Percentiles rank a stretch among this genome's conserved stretches.
phyloP scores from a whole-genome alignment of 2,329 filamentous ascomycete species.

The Akanthomyces dipterigenus region DNA sequence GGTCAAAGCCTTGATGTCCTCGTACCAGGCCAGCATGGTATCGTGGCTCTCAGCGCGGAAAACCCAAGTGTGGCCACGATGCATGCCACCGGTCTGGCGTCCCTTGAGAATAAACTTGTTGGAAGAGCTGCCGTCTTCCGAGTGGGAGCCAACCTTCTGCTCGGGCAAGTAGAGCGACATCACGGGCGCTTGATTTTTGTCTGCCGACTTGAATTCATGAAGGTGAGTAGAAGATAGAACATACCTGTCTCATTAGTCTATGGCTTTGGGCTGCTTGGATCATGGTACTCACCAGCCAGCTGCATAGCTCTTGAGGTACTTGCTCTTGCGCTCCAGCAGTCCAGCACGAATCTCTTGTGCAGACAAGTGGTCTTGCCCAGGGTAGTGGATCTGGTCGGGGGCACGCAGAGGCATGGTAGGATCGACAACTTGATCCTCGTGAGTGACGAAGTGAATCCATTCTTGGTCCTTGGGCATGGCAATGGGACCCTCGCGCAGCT shows the following conservation, averaged over 20 bases:
- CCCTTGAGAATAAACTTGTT: constrained; percentile 99
- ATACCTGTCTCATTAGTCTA: constrained; percentile 55
- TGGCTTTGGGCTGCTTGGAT: background rate
- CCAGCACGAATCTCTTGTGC: constrained; percentile 81
- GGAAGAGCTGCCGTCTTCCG: constrained; percentile 71
- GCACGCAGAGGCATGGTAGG: constrained; percentile 72
- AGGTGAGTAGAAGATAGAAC: constrained; percentile 93
- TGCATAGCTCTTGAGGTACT: constrained; percentile 96
- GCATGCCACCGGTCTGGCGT: constrained; percentile 85
- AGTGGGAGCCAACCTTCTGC: constrained; percentile 92
- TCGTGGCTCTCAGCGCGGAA: constrained; percentile 71
- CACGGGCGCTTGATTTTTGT: constrained; percentile 82
- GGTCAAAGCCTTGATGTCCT: constrained; percentile 84
- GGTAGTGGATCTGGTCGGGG: constrained; percentile 80
- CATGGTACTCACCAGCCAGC: constrained; percentile 69
- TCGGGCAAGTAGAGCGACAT: constrained; percentile 96
- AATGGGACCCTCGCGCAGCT: constrained; percentile 76
- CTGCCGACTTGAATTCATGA: constrained; percentile 98
- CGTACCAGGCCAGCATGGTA: constrained; percentile 95
- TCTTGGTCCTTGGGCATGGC: constrained; percentile 92
- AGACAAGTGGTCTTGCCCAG: constrained; percentile 78
- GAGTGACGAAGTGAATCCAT: constrained; percentile 76
- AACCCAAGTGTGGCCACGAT: constrained; percentile 70
- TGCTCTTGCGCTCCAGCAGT: constrained; percentile 94
- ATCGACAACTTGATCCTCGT: constrained; percentile 80